Base-by-base conservation (phyloP, 1,139 yeast genomes). In the Nakaseomyces nivariensis region DNA sequence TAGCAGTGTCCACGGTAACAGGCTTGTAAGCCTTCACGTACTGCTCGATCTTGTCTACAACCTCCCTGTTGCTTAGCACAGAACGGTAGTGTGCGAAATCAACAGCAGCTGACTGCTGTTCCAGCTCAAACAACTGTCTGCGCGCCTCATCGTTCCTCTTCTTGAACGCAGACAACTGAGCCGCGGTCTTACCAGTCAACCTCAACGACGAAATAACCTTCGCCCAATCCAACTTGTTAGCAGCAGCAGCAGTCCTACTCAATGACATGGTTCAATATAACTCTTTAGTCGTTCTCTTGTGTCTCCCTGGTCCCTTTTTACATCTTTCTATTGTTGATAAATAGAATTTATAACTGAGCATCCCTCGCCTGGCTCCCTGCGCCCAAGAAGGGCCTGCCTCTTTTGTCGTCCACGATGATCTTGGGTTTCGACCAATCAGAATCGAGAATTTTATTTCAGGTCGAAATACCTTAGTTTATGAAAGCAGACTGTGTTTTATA, bases 121-220 rank as follows among this genome's bases (percentile, higher is more conserved):
- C 82, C 61, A 90, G 77, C 56, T 81, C 82, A 61, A 76, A 72
- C 63, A 85, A 74, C 67, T 79, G 79, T 74, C 88, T 85, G 76
- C 89, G 85, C 62, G 98, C 97, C 70, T 92, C 98, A 66, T 92
- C 97, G 72, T 88, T 85, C 79, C 99, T 86, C 85, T 94, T 92
- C 77, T 90, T 92, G 85, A 92, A 92, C 43, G 95, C 79, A 52
- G 92, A 79, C 68, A 92, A 77, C 45, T 95, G 81, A 52, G 87
- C 69, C 55, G 96, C 95, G 57, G 98, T 92, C 67, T 84, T 74
- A 55, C 98, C 98, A 55, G 96, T 82, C 69, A 92, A 79, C 54
- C 97, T 96, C 68, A 92, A 79, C 59, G 92, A 81, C 61, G 94
- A 76, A 67, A 87, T 79, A 67, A 92, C 82, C 74, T 84, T 82